Percentiles rank a stretch among this genome's conserved stretches.
phyloP scores from a whole-genome alignment of 2,329 filamentous ascomycete genomes.

The Septoria linicola region DNA sequence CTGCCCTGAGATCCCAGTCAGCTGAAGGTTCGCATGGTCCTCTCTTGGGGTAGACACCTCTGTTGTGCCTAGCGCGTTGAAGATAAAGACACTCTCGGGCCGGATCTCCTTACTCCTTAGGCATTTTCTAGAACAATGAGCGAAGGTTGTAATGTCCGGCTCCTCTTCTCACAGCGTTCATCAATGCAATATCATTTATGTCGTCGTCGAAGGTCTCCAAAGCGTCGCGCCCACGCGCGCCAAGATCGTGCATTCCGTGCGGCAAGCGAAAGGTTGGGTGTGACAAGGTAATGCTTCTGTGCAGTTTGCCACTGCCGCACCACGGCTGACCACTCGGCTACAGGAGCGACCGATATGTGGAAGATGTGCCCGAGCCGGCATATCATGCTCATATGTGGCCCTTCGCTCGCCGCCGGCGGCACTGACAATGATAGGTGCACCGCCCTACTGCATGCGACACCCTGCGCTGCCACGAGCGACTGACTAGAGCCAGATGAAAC shows the following conservation, averaged over 20 bases:
- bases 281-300: slow-evolving; percentile 16
- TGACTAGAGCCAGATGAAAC: slow-evolving; percentile 22
- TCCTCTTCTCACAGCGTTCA: slow-evolving; percentile 1
- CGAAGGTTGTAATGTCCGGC: slow-evolving; percentile 11
- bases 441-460: neutral
- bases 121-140: slow-evolving; percentile 19
- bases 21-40: slow-evolving; percentile 13
- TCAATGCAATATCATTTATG: slow-evolving; percentile 9
- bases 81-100: slow-evolving; percentile 20
- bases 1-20: slow-evolving; percentile 12
- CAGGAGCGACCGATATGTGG: slow-evolving; percentile 24
- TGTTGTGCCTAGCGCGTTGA: neutral
- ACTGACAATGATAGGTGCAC: slow-evolving; percentile 21
- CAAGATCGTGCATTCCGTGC: slow-evolving; percentile 25
- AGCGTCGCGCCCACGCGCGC: slow-evolving; percentile 22
- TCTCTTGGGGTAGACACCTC: slow-evolving; percentile 4
- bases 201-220: slow-evolving; percentile 21
- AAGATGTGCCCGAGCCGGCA: slow-evolving; percentile 24
- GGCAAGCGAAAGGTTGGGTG: slow-evolving; percentile 26
- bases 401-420: slow-evolving; percentile 15
- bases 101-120: slow-evolving; percentile 13
- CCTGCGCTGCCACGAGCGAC: neutral
- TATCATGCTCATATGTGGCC: slow-evolving; percentile 22
- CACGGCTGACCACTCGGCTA: slow-evolving; percentile 2
- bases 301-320: neutral